Conservation (phyloP, 83 land plant genomes). For the Isoetes engelmannii region DNA sequence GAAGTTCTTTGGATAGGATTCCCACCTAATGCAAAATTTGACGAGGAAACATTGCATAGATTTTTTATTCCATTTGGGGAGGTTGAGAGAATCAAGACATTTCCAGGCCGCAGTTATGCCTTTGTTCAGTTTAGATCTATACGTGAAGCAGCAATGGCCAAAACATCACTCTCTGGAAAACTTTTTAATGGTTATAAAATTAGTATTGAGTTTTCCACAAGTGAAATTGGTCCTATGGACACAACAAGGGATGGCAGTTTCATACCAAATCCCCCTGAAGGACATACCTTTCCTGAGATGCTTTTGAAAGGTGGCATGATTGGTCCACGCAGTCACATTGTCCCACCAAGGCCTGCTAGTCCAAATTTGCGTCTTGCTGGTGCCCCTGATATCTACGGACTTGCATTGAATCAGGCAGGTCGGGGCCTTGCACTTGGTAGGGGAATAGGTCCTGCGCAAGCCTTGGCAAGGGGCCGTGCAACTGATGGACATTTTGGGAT, state of each 20-base stretch:
- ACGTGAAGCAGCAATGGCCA: conserved; percentile 71
- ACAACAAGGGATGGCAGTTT: conserved; percentile 31
- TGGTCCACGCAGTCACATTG: no score
- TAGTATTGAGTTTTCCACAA: conserved; percentile 49
- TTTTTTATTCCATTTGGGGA: conserved; percentile 77
- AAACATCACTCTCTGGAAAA: conserved; percentile 65
- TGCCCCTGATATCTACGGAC: no score
- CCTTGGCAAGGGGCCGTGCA: no score
- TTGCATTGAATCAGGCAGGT: no score
- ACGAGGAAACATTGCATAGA: conserved; percentile 64
- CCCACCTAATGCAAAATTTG: conserved; percentile 54
- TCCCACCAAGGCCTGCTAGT: no score
- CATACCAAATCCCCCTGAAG: background rate
- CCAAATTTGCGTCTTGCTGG: no score
- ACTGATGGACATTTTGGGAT: no score
- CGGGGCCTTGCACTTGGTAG: no score
- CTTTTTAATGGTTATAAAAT: conserved; percentile 73
- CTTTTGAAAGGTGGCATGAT: no score
- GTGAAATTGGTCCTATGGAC: conserved; percentile 43
- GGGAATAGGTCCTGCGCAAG: no score
- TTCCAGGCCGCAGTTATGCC: conserved; percentile 49
- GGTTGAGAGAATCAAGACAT: conserved; percentile 58
- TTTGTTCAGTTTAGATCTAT: conserved; percentile 70
- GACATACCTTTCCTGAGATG: background rate
- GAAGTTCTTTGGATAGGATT: conserved; percentile 65